These are phyloP conservation scores for Centaurea solstitialis DNA, from an alignment of 129 eudicot genomes.

Conservation along the genomic window DNA sequence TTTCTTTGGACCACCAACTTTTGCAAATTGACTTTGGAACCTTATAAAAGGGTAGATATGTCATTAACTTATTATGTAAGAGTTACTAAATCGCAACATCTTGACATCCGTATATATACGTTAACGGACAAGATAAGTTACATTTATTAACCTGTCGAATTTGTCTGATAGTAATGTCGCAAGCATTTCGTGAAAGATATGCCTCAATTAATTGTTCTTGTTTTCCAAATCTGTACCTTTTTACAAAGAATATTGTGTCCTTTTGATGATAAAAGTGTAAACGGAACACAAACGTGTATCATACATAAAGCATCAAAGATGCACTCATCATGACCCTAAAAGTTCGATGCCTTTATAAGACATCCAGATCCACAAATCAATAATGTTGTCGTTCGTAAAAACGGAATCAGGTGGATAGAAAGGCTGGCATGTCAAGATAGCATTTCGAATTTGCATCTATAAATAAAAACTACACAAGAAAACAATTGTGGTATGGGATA, in stretches of 20 bases:
- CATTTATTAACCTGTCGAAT: background rate
- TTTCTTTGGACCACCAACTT: constrained; percentile 36
- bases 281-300: background rate
- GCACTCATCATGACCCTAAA: background rate
- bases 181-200: background rate
- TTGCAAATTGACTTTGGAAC: constrained; percentile 4
- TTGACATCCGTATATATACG: background rate
- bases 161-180: background rate
- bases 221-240: background rate
- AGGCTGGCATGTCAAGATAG: background rate
- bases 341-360: background rate
- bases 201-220: background rate
- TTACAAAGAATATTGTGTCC: background rate
- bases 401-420: background rate
- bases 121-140: background rate
- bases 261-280: background rate
- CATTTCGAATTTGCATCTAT: background rate
- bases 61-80: constrained; percentile 6
- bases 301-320: background rate
- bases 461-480: background rate
- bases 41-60: constrained; percentile 7
- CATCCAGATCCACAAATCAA: background rate
- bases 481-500: too few relatives aligned
- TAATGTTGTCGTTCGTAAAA: background rate
- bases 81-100: background rate